Conservation (phyloP, 2,329 filamentous ascomycete genomes). For the Penicillium hesseltinei region DNA sequence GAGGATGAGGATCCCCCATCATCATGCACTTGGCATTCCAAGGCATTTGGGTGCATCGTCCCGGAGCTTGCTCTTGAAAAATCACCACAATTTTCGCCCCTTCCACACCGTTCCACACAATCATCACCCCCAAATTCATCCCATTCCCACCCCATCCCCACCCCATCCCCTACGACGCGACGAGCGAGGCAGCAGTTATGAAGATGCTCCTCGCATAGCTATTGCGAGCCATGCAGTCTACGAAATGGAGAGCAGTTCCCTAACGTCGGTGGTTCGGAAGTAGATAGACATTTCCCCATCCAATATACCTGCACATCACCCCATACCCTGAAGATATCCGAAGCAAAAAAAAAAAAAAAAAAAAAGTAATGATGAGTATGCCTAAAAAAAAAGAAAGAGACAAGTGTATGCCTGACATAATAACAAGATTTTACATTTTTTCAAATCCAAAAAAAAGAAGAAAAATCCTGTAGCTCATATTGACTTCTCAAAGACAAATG, state of each 20-base stretch:
- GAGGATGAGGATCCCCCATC: conserved; percentile 4
- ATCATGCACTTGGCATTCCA: conserved; percentile 11
- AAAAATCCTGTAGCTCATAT: background rate
- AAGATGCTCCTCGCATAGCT: conserved; percentile 28
- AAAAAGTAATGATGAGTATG: conserved; percentile 2
- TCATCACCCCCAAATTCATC: conserved; percentile 9
- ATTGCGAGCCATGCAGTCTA: conserved; percentile 27
- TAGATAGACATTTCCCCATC: conserved; percentile 36
- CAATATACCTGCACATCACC: conserved; percentile 34
- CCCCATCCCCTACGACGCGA: conserved; percentile 21
- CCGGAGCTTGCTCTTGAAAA: conserved; percentile 16
- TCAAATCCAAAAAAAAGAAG: background rate
- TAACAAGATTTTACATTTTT: no score
- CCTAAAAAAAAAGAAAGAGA: background rate
- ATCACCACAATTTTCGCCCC: conserved; percentile 9
- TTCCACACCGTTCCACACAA: conserved; percentile 11
- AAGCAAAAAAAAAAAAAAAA: background rate
- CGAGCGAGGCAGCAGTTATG: conserved; percentile 30
- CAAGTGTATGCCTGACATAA: background rate
- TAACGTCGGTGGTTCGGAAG: conserved; percentile 28
- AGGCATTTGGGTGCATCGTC: conserved; percentile 13
- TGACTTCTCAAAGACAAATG: background rate
- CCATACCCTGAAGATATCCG: conserved; percentile 5
- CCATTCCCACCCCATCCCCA: conserved; percentile 12
- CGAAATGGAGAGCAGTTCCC: conserved; percentile 21